Evolutionary conservation across 345 rosid species (phyloP), one percentile per base, ranked within the genome.

Genomic region (Anacardium occidentale): DNA sequence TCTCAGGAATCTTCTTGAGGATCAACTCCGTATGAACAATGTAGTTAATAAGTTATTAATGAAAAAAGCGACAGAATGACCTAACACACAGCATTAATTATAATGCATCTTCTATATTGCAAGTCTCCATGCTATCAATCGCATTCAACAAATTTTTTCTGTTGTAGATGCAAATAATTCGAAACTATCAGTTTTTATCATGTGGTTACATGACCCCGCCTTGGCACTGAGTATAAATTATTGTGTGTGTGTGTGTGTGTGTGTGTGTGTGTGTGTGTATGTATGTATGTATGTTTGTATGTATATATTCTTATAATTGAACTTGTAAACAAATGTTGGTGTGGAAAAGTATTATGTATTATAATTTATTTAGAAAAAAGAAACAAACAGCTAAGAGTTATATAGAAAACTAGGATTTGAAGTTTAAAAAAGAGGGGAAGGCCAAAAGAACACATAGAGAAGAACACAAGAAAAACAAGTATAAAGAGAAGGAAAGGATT

Each of bases 321-420:
- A 53, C 8, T 20, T 15, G 58, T 75, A 72, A 75, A 71, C 70
- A 67, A 42, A 67, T 62, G 62, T 42, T 75, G 66, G 72, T 65
- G 75, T 68, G 76, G 50, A 42, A 12, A 61, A 58, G 54, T 63
- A 70, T 70, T 62, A 76, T 60, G 13, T 76, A 67, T 55, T 5
- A 34, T 34, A 34, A 37, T 37, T 37, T 37, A 37, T 1, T 5
- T 7, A 34, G 3, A 7, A 7, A 58, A 54, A 51, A 37, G 8
- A 54, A 67, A 51, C 57, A 66, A 34, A 32, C 34, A 51, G 62
- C 45, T 61, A 68, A 32, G 7, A 7, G 42, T 63, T 20, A 40
- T 14, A 55, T n/a, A 65, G 56, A 32, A 73, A 66, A 9, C 21
- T 9, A 60, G 20, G 10, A 10, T 15, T 7, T 7, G n/a, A 67